Base-by-base conservation (phyloP, 495 filamentous ascomycete species). In the Neurospora sp. region DNA sequence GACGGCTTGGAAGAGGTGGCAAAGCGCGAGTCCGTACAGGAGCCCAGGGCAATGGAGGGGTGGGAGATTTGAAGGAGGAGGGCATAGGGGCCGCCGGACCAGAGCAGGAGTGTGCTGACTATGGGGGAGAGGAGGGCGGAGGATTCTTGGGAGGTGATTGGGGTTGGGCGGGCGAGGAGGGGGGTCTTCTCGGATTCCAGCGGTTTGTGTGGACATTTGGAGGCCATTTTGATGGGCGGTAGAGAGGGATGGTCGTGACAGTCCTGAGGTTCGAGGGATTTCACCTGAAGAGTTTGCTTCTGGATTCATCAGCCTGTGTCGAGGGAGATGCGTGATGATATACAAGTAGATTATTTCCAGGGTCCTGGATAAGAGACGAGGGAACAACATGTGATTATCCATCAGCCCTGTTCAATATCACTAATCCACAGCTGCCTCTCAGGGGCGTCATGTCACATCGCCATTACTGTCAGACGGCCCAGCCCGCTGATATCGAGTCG, bases 21-120 rank as follows among this genome's bases (percentile, higher is more conserved):
- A 70, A 76, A 72, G 40, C 75, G 72, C 31, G 75, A 73, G 75
- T 76, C 72, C 11, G 20, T 54, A 48, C 72, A 73, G 31, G 75
- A 72, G 14, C 75, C 72, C 2, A 70, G 39, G 18, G 75, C 75
- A 5, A 76, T 74, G 39, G 37, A n/a, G 10, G 12, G 75, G 75
- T 35, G 18, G 72, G 75, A 72, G 40, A 76, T 31, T 27, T 76
- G 72, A 4, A 76, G 72, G 42, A 77, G 69, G 66, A 74, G 4
- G 5, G n/a, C n/a, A n/a, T n/a, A n/a, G n/a, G n/a, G n/a, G n/a
- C n/a, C n/a, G n/a, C n/a, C n/a, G n/a, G n/a, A n/a, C n/a, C n/a
- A n/a, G n/a, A n/a, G n/a, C n/a, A n/a, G n/a, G n/a, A n/a, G n/a
- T n/a, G n/a, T n/a, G n/a, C n/a, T n/a, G n/a, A n/a, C n/a, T n/a